Evolutionary conservation across 1,284 basidiomycete genomes (phyloP), one percentile per base, ranked within the genome.

Genomic region (Puccinia coronata): DNA sequence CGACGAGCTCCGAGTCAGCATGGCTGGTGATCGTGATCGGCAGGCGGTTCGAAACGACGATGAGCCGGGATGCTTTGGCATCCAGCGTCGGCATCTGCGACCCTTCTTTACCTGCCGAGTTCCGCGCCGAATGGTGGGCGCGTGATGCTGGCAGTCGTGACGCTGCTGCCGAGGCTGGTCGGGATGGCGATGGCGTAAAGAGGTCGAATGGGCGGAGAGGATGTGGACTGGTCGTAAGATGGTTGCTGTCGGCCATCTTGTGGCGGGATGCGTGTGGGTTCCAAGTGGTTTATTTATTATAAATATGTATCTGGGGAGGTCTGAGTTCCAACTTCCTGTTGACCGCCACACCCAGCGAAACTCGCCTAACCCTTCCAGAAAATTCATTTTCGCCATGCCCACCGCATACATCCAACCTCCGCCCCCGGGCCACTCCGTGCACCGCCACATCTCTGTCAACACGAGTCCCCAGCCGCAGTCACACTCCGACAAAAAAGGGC

Each of bases 41-140:
- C 25, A 81, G 61, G n/a, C 80, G 71, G 31, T 81, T 81, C 0
- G 80, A 81, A 12, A 81, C 80, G 5, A 81, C 49, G 39, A 81
- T 81, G 18, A 81, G 25, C 20, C 67, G 55, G 25, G 69, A 53
- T n/a, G 69, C 55, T 25, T 72, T 55, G 31, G 78, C 55, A 49
- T 80, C 78, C 34, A 80, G 34, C 4, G 49, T 72, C 12, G 78
- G 78, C 69, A 80, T 72, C 34, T 25, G 25, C n/a, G 8, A 28
- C 1, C 8, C 43, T 20, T 49, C 18, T 14, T 28, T 25, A 23
- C 20, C 47, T 65, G 34, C 28, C 8, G 18, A 9, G 16, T 51
- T 41, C 12, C 23, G 55, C 25, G 57, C 36, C 20, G 43, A 25
- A 11, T 39, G 39, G 28, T 34, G 39, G 41, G 55, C 31, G 12